Conservation (phyloP, 306 rosid species). For the Quillaja saponaria region DNA sequence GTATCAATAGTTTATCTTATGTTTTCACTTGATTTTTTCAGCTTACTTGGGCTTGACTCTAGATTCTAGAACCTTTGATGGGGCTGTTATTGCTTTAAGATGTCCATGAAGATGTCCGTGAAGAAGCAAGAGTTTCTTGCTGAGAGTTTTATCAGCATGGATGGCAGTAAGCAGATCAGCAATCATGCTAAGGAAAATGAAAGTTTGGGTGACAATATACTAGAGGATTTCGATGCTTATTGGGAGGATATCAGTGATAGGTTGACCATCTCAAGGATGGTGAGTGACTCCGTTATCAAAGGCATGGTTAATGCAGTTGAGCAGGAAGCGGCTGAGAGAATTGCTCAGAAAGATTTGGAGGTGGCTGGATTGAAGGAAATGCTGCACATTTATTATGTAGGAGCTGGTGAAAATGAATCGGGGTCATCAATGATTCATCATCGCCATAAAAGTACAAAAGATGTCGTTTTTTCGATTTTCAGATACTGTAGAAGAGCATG, state of each 20-base stretch:
- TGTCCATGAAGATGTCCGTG: too few species aligned
- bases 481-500: slow-evolving; percentile 34
- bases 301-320: slow-evolving; percentile 75
- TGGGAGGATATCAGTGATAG: slow-evolving; percentile 53
- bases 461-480: slow-evolving; percentile 10
- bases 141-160: slow-evolving; percentile 36
- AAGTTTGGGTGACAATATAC: slow-evolving; percentile 40
- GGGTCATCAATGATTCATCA: slow-evolving; percentile 17
- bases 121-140: too few species aligned
- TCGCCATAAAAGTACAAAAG: slow-evolving; percentile 23
- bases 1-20: too few species aligned
- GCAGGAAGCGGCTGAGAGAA: slow-evolving; percentile 68
- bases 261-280: slow-evolving; percentile 82
- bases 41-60: too few species aligned
- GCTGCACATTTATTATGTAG: slow-evolving; percentile 33
- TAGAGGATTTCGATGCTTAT: slow-evolving; percentile 71
- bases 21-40: too few species aligned
- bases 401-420: slow-evolving; percentile 36
- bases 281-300: slow-evolving; percentile 74
- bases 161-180: slow-evolving; percentile 28
- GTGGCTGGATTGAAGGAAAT: slow-evolving; percentile 57
- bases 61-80: too few species aligned
- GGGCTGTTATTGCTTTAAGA: too few species aligned
- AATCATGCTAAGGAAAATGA: slow-evolving; percentile 44
- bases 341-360: slow-evolving; percentile 72